Evolutionary conservation across 1,284 basidiomycete species (phyloP).

Genomic region (Ustilago hordei): DNA sequence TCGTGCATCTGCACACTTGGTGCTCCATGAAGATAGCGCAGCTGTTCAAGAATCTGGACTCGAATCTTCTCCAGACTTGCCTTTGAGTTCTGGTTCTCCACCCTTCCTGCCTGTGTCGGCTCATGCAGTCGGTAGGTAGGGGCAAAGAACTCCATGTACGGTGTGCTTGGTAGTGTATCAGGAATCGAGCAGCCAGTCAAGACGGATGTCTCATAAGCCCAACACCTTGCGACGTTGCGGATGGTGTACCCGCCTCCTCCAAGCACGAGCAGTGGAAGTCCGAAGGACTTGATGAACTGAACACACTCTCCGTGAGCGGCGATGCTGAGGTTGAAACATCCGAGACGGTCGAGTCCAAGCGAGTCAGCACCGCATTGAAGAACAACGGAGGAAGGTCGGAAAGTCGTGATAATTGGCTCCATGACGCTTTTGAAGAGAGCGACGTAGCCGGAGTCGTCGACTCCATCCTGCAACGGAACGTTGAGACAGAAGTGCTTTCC

Average conservation of each 20-base stretch:
- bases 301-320: slow-evolving; percentile 99
- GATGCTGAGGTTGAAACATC: slow-evolving; percentile 98
- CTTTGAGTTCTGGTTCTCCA: slow-evolving; percentile 91
- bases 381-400: slow-evolving; percentile 90
- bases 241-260: slow-evolving; percentile 97
- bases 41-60: slow-evolving; percentile 85
- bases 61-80: slow-evolving; percentile 82
- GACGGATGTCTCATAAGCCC: slow-evolving; percentile 97
- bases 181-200: slow-evolving; percentile 79
- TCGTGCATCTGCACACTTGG: slow-evolving; percentile 96
- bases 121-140: slow-evolving; percentile 94
- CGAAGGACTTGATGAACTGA: slow-evolving; percentile 91
- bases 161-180: slow-evolving; percentile 86
- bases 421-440: slow-evolving; percentile 95
- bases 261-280: slow-evolving; percentile 87
- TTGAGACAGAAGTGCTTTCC: slow-evolving; percentile 98
- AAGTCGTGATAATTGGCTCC: slow-evolving; percentile 89
- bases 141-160: slow-evolving; percentile 92
- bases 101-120: slow-evolving; percentile 82
- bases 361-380: slow-evolving; percentile 98
- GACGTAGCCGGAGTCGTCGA: slow-evolving; percentile 96
- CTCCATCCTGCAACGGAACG: slow-evolving; percentile 93
- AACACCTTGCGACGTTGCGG: slow-evolving; percentile 91
- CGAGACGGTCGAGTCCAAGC: slow-evolving; percentile 90
- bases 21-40: slow-evolving; percentile 92